Evolutionary conservation across 129 eudicot genomes (phyloP).

Genomic region (Flaveria robusta): DNA sequence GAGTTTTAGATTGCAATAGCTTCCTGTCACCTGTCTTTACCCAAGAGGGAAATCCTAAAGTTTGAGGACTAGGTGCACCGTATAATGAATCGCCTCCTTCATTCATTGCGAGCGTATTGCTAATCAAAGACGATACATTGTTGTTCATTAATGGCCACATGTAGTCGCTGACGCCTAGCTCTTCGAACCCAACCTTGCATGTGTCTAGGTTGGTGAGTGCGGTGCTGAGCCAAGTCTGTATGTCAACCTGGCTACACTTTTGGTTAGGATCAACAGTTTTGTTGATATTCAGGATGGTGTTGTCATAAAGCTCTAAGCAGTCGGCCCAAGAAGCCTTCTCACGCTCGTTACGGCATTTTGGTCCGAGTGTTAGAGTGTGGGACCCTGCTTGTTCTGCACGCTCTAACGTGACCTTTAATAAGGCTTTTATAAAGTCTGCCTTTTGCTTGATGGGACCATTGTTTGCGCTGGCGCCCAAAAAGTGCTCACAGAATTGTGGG

Average conservation of each 20-base stretch:
- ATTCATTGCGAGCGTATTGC: constrained; percentile 62
- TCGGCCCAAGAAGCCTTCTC: constrained; percentile 88
- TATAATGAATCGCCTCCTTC: constrained; percentile 27
- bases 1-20: constrained; percentile 47
- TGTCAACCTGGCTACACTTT: constrained; percentile 43
- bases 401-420: constrained; percentile 53
- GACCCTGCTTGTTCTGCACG: constrained; percentile 43
- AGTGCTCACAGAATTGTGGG: constrained; percentile 70
- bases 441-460: constrained; percentile 39
- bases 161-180: constrained; percentile 52
- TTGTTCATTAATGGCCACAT: constrained; percentile 45
- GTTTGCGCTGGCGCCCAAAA: constrained; percentile 42
- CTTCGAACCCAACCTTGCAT: constrained; percentile 54
- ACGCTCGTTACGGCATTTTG: constrained; percentile 50
- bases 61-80: constrained; percentile 23
- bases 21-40: constrained; percentile 53
- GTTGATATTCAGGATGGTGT: constrained; percentile 47
- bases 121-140: constrained; percentile 53
- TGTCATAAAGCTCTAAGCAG: constrained; percentile 71
- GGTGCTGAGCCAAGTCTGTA: constrained; percentile 52
- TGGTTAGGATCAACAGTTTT: constrained; percentile 43
- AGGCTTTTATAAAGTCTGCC: constrained; percentile 56
- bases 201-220: constrained; percentile 50
- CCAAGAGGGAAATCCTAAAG: constrained; percentile 60
- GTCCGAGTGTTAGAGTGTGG: constrained; percentile 49